phyloP scores from a whole-genome alignment of 2,329 filamentous ascomycete genomes.

The Diaporthe citriasiana region DNA sequence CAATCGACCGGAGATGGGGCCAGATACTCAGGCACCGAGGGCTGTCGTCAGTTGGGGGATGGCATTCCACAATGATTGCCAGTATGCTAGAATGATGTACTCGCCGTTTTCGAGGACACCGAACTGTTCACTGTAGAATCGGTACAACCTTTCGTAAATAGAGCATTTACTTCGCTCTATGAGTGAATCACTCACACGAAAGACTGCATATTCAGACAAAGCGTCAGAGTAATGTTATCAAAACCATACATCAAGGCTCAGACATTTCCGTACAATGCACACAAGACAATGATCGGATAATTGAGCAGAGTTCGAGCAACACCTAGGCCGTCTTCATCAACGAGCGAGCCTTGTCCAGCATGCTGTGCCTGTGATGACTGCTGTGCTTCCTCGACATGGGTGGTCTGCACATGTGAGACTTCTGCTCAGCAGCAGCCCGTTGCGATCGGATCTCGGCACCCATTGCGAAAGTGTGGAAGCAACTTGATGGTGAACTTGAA shows the following conservation, averaged over 20 bases:
- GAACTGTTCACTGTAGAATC: conserved; percentile 1
- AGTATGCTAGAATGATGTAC: conserved; percentile 30
- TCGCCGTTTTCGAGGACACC: conserved; percentile 19
- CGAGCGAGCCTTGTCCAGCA: background rate
- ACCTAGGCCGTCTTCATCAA: background rate
- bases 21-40: conserved; percentile 27
- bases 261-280: conserved; percentile 27
- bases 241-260: conserved; percentile 37
- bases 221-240: conserved; percentile 35
- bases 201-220: conserved; percentile 30
- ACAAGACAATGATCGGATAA: conserved; percentile 13
- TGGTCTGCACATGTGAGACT: background rate
- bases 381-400: conserved; percentile 7
- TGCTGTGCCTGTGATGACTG: background rate
- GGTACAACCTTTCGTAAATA: background rate
- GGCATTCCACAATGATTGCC: conserved; percentile 37
- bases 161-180: too few species aligned
- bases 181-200: conserved; percentile 9
- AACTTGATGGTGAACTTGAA: too few species aligned
- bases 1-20: conserved; percentile 22
- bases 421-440: background rate
- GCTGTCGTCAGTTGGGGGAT: conserved; percentile 34
- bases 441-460: background rate
- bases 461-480: background rate
- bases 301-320: conserved; percentile 13